Base-by-base conservation (phyloP, 441 rosid species). In the Aleurites moluccanus region DNA sequence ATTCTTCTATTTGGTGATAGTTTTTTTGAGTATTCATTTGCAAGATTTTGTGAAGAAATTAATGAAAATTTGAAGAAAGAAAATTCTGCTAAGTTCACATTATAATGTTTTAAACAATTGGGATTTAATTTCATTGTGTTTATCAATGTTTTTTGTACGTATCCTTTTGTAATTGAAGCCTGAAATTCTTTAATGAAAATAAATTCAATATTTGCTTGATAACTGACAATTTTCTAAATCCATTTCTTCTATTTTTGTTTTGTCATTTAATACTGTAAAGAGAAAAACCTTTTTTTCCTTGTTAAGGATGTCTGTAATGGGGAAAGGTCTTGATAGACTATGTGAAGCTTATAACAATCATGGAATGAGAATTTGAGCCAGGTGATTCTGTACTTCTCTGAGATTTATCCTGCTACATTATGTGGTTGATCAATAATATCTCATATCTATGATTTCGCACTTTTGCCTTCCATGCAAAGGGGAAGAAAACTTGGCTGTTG, bases 381-480 rank as follows among this genome's bases (percentile, higher is more conserved):
- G 3, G n/a, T 42, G 49, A 47, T 27, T 6, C 44, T 44, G 57
- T 52, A 52, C 57, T 52, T 52, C 6, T 20, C 21, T 5, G 57
- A 16, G 21, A 52, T 18, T 20, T 8, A n/a, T 56, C 10, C 28
- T 20, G 61, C 61, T 21, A 23, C 27, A 56, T 21, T 2, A n/a
- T 56, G 3, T n/a, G 14, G 61, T 23, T 56, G 13, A 56, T 23
- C 28, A 18, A 21, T 56, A 21, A 56, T 13, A 57, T 40, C 23
- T 69, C 53, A 6, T 27, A 28, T 56, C 20, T 10, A 53, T 55
- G 47, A 42, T 33, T 69, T 68, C 27, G n/a, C 63, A 23, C 33
- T 18, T 53, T 53, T 13, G 30, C 65, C 23, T 66, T 40, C 63
- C 55, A 60, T 74, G 23, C 65, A 56, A 14, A 4, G 45, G 66